Evolutionary conservation across 2,329 filamentous ascomycete genomes (phyloP), one percentile per base, ranked within the genome.

Genomic region (Hymenoscyphus linearis): DNA sequence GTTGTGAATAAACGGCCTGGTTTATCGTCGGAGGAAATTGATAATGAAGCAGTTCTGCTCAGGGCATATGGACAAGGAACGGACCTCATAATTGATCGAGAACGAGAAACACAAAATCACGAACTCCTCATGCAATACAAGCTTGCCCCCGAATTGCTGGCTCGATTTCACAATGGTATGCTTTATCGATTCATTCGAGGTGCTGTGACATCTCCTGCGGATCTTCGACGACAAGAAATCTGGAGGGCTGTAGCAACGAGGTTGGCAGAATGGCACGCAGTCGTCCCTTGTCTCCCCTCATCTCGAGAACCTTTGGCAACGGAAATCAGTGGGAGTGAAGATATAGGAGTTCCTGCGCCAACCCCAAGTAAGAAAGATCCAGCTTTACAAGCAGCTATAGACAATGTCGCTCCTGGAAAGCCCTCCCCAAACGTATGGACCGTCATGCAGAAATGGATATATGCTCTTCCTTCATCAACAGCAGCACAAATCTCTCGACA

Each of bases 31-130:
- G 85, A 92, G 58, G 83, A 92, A 69, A 82, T 93, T 67, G 93
- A 98, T 75, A 82, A 83, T 64, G 90, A 96, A 67, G 90, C 95
- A 36, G 85, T 98, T 67, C 81, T 99, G 66, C 84, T 99, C 71
- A 86, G 95, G 69, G 95, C 95, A 64, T 99, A 97, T 76, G 95
- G 95, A 69, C 88, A 95, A 74, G 91, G 93, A 66, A 98, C 95
- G 68, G 92, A 96, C 72, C 83, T 98, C 59, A 83, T 99, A 69
- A 99, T 99, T 77, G 95, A 99, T 78, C 89, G 95, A 68, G 90
- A 96, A 78, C 87, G 93, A 82, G 87, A 85, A 81, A 83, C 82
- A 1, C 81, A 86, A 70, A 88, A 87, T 73, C 95, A 99, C 77
- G 92, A 92, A 73, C 82, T 97, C 61, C 86, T 98, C 65, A 91